Evolutionary conservation across 345 rosid species (phyloP).

Genomic region (Salix caprea): DNA sequence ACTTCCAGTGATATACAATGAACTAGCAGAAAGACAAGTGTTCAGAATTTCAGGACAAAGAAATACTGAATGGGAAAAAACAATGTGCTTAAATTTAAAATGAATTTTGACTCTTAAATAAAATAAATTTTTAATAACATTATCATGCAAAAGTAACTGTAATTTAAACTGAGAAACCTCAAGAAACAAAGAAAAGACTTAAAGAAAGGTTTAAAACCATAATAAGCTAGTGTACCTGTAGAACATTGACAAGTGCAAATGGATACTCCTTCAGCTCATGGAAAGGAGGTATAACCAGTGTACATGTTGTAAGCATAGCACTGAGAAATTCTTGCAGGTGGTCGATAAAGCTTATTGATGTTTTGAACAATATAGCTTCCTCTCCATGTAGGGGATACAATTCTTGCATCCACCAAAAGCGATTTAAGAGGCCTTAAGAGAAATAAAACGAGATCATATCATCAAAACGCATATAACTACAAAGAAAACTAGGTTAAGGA

Average conservation of each 20-base stretch:
- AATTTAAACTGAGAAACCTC: background rate
- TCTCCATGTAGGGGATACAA: slow-evolving; percentile 56
- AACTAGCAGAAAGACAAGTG: too few species aligned
- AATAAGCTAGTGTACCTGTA: slow-evolving; percentile 52
- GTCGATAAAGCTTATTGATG: slow-evolving; percentile 83
- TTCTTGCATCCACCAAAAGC: slow-evolving; percentile 89
- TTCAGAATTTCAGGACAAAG: too few species aligned
- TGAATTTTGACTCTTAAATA: too few species aligned
- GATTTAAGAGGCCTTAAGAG: slow-evolving; percentile 72
- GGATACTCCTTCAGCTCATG: slow-evolving; percentile 45
- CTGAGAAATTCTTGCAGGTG: slow-evolving; percentile 87
- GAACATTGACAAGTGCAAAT: slow-evolving; percentile 44
- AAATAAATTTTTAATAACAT: background rate
- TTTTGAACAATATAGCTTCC: slow-evolving; percentile 69
- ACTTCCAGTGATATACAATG: too few species aligned
- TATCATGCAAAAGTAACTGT: background rate
- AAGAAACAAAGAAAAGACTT: background rate
- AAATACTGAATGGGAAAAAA: too few species aligned
- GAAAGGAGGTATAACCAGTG: slow-evolving; percentile 67
- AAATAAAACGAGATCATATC: slow-evolving; percentile 15
- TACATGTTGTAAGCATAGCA: slow-evolving; percentile 61
- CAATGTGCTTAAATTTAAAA: too few species aligned
- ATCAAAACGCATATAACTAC: slow-evolving; percentile 6
- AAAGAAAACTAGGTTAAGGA: slow-evolving; percentile 8
- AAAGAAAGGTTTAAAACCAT: background rate